Base-by-base conservation (phyloP, 345 rosid genomes). In the Ricinus communis region DNA sequence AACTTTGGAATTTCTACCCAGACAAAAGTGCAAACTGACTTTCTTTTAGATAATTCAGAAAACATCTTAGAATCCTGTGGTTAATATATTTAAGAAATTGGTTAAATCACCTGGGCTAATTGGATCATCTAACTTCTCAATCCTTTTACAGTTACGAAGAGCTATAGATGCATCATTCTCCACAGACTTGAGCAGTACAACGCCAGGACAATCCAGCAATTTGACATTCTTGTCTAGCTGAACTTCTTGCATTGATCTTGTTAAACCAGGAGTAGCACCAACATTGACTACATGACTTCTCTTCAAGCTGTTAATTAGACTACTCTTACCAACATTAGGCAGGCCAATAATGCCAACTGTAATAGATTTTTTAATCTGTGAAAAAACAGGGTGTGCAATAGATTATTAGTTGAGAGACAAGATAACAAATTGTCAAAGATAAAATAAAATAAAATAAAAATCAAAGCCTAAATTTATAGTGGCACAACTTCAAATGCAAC, bases 251-350 rank as follows among this genome's bases (percentile, higher is more conserved):
- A 95, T 80, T 49, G 97, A 86, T 78, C 90, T 91, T 7, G 97
- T 95, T 65, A 95, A 77, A 24, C 99, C 99, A 47, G 99, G 98
- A 59, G 99, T 92, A 55, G 97, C 88, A 52, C 99, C 99, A 52
- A 88, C 99, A 81, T 92, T 89, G 68, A 81, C 99, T 64, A 90
- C 99, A 69, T 89, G 97, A 54, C 86, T 81, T 80, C 98, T 87
- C 83, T 92, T 95, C 85, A 95, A 86, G 83, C 99, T 95, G 85
- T 95, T 95, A 49, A 95, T 95, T 66, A 95, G 89, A 83, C 99
- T 95, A 79, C 99, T 95, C 88, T 95, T 95, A 66, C 98, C 99
- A 28, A 95, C 99, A 85, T 92, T 95, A 71, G 98, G 98, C 67
- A 92, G 82, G 65, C 99, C 99, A 56, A 95, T 89, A 36, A 95